Conservation (phyloP, 2,329 filamentous ascomycete genomes). For the Fusarium poae region DNA sequence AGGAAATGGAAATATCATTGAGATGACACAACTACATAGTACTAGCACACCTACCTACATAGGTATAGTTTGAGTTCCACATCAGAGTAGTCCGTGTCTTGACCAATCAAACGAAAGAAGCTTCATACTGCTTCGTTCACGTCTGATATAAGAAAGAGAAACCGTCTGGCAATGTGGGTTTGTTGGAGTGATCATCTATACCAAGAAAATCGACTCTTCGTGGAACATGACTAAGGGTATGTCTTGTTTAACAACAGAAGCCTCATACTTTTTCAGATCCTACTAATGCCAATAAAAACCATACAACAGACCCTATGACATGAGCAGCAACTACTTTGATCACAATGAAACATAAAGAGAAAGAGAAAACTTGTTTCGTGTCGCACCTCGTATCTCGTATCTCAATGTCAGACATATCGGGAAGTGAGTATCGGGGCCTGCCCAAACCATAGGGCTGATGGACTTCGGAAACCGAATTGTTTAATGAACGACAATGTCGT, state of each 20-base stretch:
- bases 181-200: too few relatives aligned
- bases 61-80: too few relatives aligned
- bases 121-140: not conserved
- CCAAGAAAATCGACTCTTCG: not conserved
- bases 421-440: accelerated
- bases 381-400: not conserved
- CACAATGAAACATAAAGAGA: not conserved
- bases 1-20: not conserved
- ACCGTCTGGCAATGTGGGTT: accelerated
- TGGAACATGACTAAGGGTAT: too few relatives aligned
- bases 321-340: too few relatives aligned
- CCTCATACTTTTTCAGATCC: not conserved
- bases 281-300: accelerated
- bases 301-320: not conserved
- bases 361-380: not conserved
- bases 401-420: accelerated
- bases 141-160: not conserved
- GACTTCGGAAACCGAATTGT: not conserved
- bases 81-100: not conserved
- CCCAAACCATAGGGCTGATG: not conserved
- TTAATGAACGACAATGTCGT: not conserved
- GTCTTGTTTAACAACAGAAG: not conserved
- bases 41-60: too few relatives aligned
- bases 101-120: not conserved
- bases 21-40: not conserved